Base-by-base conservation (phyloP, 2,329 filamentous ascomycete genomes). In the Plenodomus tracheiphilus region DNA sequence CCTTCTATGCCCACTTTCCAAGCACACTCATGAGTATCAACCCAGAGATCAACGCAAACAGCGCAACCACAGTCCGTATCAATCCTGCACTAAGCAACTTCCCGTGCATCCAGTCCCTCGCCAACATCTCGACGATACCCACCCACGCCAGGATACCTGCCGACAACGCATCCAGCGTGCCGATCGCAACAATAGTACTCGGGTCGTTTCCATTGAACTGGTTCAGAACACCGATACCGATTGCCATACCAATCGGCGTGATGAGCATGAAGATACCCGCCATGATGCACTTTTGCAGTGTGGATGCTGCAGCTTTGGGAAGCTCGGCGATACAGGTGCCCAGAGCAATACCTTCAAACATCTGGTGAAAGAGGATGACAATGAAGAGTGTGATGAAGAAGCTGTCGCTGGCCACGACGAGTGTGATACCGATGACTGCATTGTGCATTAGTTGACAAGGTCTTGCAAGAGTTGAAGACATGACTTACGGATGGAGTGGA, bases 61-160 rank as follows among this genome's bases (percentile, higher is more conserved):
- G 70, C 0, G 79, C 85, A 8, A 81, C 67, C 1, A 66, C 30
- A 0, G 83, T 83, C 47, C 77, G 79, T 0, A 76, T 21, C 1
- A 78, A 32, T 0, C 78, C 68, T 0, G 85, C 79, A 22, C 81
- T 71, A 15, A 79, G 69, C 67, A 88, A 70, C 11, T 54, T 54
- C 2, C 72, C 73, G 25, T 70, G 73, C 59, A 87, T 80, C 88
- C 88, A 92, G 65, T 92, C 88, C 35, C 81, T 76, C 2, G 86
- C 86, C 83, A 85, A 86, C 87, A 92, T 91, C 74, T 91, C 88
- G 0, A 91, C 87, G 1, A 91, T 72, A 2, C 87, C 86, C 2
- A 91, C 87, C 87, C 88, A 92, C n/a, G 88, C 75, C 25, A 92
- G 76, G 38, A 93, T 89, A 21, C 88, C 88, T 0, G 88, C 87